Evolutionary conservation across 345 rosid species (phyloP).

Genomic region (Adansonia digitata): DNA sequence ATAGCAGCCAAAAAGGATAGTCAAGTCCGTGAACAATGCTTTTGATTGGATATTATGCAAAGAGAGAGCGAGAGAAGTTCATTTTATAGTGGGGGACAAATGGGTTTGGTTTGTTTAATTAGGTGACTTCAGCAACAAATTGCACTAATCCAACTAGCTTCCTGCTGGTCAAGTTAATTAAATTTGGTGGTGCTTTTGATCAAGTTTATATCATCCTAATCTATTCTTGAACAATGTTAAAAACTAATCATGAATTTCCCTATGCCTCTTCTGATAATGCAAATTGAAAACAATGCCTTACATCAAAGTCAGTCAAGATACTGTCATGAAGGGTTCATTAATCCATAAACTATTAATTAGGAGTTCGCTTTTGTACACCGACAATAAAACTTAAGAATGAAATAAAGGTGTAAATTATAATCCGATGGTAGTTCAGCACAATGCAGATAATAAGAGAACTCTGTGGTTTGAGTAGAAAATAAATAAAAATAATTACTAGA

Average conservation of each 20-base stretch:
- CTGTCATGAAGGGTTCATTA: not conserved
- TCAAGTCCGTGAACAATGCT: not conserved
- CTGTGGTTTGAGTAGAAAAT: not conserved
- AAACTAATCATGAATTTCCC: not conserved
- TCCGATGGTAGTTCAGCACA: not conserved
- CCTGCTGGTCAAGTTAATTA: conserved; percentile 4
- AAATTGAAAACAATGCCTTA: not conserved
- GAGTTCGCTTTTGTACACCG: no score
- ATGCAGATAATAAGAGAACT: not conserved
- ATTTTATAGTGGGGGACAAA: conserved; percentile 19
- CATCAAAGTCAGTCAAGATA: not conserved
- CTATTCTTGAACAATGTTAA: no score
- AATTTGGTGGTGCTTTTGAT: not conserved
- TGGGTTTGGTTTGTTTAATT: conserved; percentile 20
- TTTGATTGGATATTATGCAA: conserved; percentile 10
- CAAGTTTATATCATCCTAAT: not conserved
- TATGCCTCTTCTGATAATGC: not conserved
- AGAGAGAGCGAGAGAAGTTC: conserved; percentile 5
- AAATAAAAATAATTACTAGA: not conserved
- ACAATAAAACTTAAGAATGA: no score
- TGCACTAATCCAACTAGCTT: not conserved
- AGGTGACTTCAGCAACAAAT: conserved; percentile 25
- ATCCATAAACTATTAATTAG: not conserved
- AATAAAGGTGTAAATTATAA: no score
- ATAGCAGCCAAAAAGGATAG: not conserved